A percentile compares a stretch with the other conserved stretches of the same genome.
phyloP scores from a whole-genome alignment of 768 basidiomycete species.

The Tulasnella sp. region DNA sequence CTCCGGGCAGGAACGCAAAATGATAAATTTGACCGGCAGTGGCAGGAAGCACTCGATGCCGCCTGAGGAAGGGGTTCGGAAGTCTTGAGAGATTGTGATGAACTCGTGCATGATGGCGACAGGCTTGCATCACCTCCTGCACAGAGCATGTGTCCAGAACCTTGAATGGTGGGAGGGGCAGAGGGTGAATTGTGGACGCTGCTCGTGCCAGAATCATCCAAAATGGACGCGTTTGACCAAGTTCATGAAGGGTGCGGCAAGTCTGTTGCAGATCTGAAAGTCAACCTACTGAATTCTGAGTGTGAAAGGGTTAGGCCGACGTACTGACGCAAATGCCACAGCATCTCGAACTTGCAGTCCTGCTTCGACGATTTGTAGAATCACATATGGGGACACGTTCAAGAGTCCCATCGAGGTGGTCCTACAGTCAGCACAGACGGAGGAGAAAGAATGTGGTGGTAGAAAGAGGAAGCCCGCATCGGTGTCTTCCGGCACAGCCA shows the following conservation, averaged over 20 bases:
- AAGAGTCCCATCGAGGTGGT: background rate
- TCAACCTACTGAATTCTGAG: background rate
- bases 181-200: conserved; percentile 17
- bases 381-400: conserved; percentile 4
- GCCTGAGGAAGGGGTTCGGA: background rate
- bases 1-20: conserved; percentile 25
- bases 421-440: background rate
- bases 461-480: background rate
- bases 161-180: conserved; percentile 24
- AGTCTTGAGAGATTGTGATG: conserved; percentile 11
- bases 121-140: conserved; percentile 12
- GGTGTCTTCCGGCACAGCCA: background rate
- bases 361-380: conserved; percentile 6
- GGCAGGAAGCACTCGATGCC: background rate
- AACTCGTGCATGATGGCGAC: background rate
- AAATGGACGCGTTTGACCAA: conserved; percentile 17
- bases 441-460: background rate
- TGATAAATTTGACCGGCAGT: conserved; percentile 20
- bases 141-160: background rate
- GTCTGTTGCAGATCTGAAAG: background rate
- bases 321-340: background rate
- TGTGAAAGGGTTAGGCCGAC: background rate
- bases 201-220: conserved; percentile 22
- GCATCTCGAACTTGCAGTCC: conserved; percentile 19
- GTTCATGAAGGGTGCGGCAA: background rate